phyloP scores from a whole-genome alignment of 768 basidiomycete genomes.

The Kwoniella botswanensis region DNA sequence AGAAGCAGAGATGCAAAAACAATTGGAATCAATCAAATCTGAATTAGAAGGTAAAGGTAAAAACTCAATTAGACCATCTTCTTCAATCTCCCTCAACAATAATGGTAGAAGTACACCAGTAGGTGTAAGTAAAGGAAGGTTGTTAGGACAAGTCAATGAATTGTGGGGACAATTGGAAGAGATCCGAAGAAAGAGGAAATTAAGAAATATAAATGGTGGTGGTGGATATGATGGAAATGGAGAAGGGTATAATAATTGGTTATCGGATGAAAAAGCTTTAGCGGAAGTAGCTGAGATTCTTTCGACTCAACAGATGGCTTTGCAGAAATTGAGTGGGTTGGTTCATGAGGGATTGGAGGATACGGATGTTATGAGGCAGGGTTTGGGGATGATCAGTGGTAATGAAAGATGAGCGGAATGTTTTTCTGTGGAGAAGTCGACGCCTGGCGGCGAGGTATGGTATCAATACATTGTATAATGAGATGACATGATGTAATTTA shows the following conservation, averaged over 20 bases:
- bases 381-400: slow-evolving; percentile 6
- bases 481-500: neutral
- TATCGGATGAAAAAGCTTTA: slow-evolving; percentile 16
- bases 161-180: slow-evolving; percentile 55
- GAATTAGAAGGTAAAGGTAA: slow-evolving; percentile 51
- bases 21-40: slow-evolving; percentile 42
- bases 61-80: slow-evolving; percentile 1
- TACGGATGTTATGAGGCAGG: slow-evolving; percentile 42
- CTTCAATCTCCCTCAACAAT: slow-evolving; percentile 5
- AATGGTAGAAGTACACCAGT: slow-evolving; percentile 26
- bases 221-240: neutral
- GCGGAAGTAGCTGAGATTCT: slow-evolving; percentile 39
- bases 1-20: slow-evolving; percentile 40
- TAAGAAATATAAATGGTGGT: slow-evolving; percentile 7
- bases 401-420: slow-evolving; percentile 4
- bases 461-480: neutral
- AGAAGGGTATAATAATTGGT: slow-evolving; percentile 1
- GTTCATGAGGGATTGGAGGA: slow-evolving; percentile 38
- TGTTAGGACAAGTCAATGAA: slow-evolving; percentile 55
- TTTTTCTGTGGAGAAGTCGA: neutral
- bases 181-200: slow-evolving; percentile 40
- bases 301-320: slow-evolving; percentile 45
- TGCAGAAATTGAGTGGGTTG: slow-evolving; percentile 46
- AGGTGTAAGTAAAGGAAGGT: slow-evolving; percentile 38
- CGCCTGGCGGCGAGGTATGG: neutral